A percentile compares a stretch with the other conserved stretches of the same genome.
phyloP scores from a whole-genome alignment of 345 rosid genomes.

The Syzygium jambos region DNA sequence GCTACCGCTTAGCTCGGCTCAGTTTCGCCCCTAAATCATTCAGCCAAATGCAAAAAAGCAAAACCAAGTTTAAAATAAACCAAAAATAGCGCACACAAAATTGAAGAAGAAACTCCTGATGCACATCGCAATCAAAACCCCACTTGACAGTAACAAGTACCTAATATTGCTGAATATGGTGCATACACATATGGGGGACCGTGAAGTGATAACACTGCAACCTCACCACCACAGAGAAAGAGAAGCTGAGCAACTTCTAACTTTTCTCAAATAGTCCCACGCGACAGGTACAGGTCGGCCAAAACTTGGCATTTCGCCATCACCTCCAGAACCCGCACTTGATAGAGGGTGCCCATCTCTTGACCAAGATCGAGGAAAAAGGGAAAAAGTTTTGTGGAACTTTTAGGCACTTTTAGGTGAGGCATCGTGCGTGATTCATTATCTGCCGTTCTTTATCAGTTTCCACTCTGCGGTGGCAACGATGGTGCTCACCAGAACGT shows the following conservation, averaged over 20 bases:
- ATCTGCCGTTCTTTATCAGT: not conserved
- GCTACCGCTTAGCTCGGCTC: not conserved
- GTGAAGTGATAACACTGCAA: not conserved
- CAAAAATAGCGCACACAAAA: not conserved
- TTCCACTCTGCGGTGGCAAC: not conserved
- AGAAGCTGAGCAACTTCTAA: not conserved
- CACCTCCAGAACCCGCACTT: not conserved
- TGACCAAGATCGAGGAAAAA: not conserved
- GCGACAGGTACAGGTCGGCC: not conserved
- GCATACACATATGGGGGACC: slow-evolving; percentile 1
- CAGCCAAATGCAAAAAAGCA: not conserved
- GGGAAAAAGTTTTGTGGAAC: not conserved
- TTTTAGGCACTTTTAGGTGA: not conserved
- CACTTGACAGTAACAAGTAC: not conserved
- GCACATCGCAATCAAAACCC: not conserved
- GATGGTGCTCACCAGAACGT: not conserved
- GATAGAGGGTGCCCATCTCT: too few relatives aligned
- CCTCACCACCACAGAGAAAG: not conserved
- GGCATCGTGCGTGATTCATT: not conserved
- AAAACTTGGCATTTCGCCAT: not conserved
- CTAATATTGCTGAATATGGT: not conserved
- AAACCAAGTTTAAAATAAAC: not conserved
- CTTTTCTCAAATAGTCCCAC: not conserved
- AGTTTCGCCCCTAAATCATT: not conserved
- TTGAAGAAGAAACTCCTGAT: not conserved